Conservation (phyloP, 2,329 filamentous ascomycete species). For the Stagonosporopsis cucurbitacearum region DNA sequence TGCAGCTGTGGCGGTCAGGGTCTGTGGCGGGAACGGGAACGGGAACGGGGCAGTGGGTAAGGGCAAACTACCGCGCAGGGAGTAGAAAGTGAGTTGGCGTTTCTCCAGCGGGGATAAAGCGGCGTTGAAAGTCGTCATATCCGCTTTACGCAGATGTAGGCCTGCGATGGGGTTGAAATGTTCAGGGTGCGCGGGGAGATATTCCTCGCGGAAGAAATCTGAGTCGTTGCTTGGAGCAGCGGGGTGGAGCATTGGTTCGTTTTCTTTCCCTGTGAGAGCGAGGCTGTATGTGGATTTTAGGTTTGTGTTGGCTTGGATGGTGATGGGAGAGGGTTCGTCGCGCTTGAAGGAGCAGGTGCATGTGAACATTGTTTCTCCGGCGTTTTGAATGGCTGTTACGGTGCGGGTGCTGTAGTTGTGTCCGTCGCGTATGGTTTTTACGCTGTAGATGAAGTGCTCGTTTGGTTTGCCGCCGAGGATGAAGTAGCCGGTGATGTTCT, state of each 20-base stretch:
- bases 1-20: neutral
- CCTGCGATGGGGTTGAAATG: constrained; percentile 52
- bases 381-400: constrained; percentile 59
- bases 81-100: constrained; percentile 44
- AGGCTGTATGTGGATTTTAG: constrained; percentile 45
- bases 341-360: constrained; percentile 61
- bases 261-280: constrained; percentile 44
- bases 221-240: constrained; percentile 32
- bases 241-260: constrained; percentile 37
- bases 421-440: constrained; percentile 59
- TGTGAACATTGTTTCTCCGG: constrained; percentile 56
- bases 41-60: constrained; percentile 35
- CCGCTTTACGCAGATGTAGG: constrained; percentile 59
- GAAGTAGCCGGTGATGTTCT: constrained; percentile 61
- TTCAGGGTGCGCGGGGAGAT: constrained; percentile 40
- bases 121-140: constrained; percentile 59
- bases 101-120: constrained; percentile 45
- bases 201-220: constrained; percentile 36
- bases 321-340: constrained; percentile 44
- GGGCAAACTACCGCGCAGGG: constrained; percentile 43
- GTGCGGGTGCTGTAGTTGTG: constrained; percentile 59
- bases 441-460: constrained; percentile 59
- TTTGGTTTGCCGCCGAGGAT: constrained; percentile 55
- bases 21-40: too few species aligned
- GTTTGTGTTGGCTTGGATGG: constrained; percentile 46